Percentiles rank a stretch among this genome's conserved stretches.
Conservation (phyloP, 352 stramenopile genomes). For the Peronospora farinosa region DNA sequence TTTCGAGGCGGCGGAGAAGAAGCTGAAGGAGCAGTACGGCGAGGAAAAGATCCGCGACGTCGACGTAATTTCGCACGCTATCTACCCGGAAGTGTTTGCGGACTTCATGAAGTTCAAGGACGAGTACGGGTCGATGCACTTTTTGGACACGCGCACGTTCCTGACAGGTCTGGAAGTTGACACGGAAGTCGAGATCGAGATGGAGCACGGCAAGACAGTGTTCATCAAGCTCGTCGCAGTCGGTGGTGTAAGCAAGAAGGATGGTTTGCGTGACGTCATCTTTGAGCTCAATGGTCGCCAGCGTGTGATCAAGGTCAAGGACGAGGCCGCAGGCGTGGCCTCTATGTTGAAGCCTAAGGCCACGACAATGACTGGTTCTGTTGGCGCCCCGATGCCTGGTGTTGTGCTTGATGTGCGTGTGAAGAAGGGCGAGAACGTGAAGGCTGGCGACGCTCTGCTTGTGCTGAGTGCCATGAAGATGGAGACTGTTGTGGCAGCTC, state of each 20-base stretch:
- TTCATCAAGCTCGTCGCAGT: constrained; percentile 93
- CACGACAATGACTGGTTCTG: constrained; percentile 67
- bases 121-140: constrained; percentile 80
- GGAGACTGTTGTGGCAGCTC: constrained; percentile 93
- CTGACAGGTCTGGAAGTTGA: constrained; percentile 65
- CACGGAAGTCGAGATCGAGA: constrained; percentile 72
- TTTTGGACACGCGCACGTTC: constrained; percentile 80
- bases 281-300: constrained; percentile 96
- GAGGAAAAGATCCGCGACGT: constrained; percentile 88
- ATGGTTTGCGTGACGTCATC: constrained; percentile 90
- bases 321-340: constrained; percentile 73
- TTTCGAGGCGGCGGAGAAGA: constrained; percentile 85
- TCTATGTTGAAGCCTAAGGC: constrained; percentile 82
- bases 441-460: constrained; percentile 89
- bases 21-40: constrained; percentile 86
- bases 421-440: constrained; percentile 88
- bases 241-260: constrained; percentile 83
- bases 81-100: constrained; percentile 88
- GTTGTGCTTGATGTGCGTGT: constrained; percentile 94
- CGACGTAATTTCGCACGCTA: constrained; percentile 93
- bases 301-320: constrained; percentile 88
- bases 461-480: constrained; percentile 98
- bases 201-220: constrained; percentile 95
- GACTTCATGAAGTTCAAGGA: constrained; percentile 83
- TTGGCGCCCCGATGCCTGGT: constrained; percentile 95